A percentile compares a stretch with the other conserved stretches of the same genome.
Evolutionary conservation across 2,329 filamentous ascomycete genomes (phyloP).

Genomic region (Alternaria longipes): DNA sequence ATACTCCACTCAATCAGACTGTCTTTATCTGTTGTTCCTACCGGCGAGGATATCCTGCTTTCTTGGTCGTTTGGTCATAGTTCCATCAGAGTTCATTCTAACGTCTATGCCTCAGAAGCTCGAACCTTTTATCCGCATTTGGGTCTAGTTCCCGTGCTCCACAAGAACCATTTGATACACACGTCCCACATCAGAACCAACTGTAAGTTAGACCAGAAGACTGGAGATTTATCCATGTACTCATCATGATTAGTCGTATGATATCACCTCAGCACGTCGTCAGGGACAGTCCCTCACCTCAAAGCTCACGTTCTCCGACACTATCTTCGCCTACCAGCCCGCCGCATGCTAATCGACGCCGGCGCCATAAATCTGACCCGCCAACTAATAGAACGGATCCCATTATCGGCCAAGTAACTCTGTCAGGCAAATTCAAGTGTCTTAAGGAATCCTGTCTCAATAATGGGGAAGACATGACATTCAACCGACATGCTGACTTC

Average conservation of each 20-base stretch:
- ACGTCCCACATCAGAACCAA: not conserved
- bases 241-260: not conserved
- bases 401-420: constrained; percentile 38
- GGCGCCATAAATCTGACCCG: not conserved
- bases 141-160: not conserved
- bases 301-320: not conserved
- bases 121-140: not conserved
- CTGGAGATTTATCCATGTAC: not conserved
- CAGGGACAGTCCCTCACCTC: not conserved
- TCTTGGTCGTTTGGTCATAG: not conserved
- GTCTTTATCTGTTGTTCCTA: fast-evolving
- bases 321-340: not conserved
- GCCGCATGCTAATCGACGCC: not conserved
- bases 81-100: not conserved
- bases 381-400: constrained; percentile 7
- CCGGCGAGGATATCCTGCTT: too few relatives aligned
- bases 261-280: not conserved
- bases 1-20: not conserved
- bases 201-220: not conserved
- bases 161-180: not conserved
- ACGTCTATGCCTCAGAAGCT: not conserved
- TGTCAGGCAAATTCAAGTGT: constrained; percentile 38
- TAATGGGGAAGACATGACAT: constrained; percentile 20
- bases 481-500: constrained; percentile 45
- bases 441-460: constrained; percentile 23